Evolutionary conservation across 768 basidiomycete species (phyloP).

Genomic region (Auricularia sp.): DNA sequence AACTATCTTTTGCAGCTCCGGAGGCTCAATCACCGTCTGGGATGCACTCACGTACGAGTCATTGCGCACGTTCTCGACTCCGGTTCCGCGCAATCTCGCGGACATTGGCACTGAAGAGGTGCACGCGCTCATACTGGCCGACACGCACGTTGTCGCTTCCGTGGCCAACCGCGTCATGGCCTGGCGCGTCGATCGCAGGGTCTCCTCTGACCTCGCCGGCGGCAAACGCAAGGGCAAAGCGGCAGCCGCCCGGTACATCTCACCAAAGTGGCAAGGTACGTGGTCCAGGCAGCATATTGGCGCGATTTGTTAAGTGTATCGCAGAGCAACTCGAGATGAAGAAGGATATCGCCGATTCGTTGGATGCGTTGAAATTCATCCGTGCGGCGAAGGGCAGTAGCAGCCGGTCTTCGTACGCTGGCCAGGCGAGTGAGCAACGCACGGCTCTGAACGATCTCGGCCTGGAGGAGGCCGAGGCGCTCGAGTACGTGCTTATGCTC

Average conservation of each 20-base stretch:
- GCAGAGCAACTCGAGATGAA: constrained; percentile 56
- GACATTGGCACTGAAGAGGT: constrained; percentile 35
- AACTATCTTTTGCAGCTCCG: constrained; percentile 26
- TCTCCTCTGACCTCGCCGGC: not conserved
- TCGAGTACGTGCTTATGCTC: constrained; percentile 77
- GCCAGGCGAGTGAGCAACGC: constrained; percentile 48
- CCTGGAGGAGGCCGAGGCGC: constrained; percentile 59
- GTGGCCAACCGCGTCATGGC: constrained; percentile 54
- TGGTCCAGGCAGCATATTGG: constrained; percentile 3
- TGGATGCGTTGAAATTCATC: constrained; percentile 11
- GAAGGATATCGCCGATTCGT: constrained; percentile 51
- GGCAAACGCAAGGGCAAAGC: constrained; percentile 14
- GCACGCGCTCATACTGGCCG: constrained; percentile 42
- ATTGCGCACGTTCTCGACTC: constrained; percentile 44
- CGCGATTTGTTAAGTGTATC: not conserved
- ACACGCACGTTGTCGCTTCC: constrained; percentile 45
- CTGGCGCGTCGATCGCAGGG: constrained; percentile 47
- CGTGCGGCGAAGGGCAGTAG: constrained; percentile 36
- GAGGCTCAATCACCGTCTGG: constrained; percentile 51
- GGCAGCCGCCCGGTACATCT: constrained; percentile 9
- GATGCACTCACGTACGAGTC: constrained; percentile 54
- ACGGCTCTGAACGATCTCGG: constrained; percentile 52
- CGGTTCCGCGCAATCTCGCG: constrained; percentile 20
- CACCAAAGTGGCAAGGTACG: constrained; percentile 30
- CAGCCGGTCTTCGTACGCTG: constrained; percentile 26